These are phyloP conservation scores for Didymella keratinophila DNA, from an alignment of 2,329 filamentous ascomycete species.

Conservation along the genomic window DNA sequence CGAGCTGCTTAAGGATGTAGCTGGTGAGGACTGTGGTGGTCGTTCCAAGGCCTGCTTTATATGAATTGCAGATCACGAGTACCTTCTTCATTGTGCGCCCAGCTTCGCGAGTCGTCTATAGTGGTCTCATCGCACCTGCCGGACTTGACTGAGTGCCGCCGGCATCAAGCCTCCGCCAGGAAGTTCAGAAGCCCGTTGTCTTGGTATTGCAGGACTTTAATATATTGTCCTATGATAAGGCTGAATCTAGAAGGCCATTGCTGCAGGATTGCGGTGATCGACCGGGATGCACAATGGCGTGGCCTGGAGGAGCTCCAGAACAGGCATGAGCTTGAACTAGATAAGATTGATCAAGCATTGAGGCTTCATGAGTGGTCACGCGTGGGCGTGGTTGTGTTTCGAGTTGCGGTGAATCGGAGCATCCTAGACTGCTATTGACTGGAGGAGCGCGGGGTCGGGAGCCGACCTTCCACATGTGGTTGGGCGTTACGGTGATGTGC, in stretches of 20 bases:
- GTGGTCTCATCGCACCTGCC: constrained; percentile 19
- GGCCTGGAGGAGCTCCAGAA: constrained; percentile 9
- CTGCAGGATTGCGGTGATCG: constrained; percentile 19
- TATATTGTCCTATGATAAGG: constrained; percentile 21
- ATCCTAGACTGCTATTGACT: constrained; percentile 3
- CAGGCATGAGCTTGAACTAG: constrained; percentile 22
- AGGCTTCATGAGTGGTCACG: constrained; percentile 13
- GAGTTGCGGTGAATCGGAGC: constrained; percentile 4
- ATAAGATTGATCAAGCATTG: constrained; percentile 20
- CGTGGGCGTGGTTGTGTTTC: constrained; percentile 9
- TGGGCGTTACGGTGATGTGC: constrained; percentile 9
- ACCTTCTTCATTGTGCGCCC: constrained; percentile 5
- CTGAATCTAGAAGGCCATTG: constrained; percentile 20
- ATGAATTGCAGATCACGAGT: not conserved
- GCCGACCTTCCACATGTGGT: constrained; percentile 18
- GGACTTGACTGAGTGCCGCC: constrained; percentile 15
- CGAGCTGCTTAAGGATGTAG: constrained; percentile 12
- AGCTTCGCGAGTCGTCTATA: constrained; percentile 7
- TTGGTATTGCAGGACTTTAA: constrained; percentile 21
- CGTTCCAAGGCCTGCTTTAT: constrained; percentile 4
- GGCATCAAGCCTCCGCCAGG: constrained; percentile 20
- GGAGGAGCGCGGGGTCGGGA: constrained; percentile 18
- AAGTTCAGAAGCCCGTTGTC: constrained; percentile 16
- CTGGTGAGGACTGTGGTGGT: constrained; percentile 18
- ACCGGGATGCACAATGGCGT: constrained; percentile 14